Conservation (phyloP, 306 rosid species). For the Geum urbanum region DNA sequence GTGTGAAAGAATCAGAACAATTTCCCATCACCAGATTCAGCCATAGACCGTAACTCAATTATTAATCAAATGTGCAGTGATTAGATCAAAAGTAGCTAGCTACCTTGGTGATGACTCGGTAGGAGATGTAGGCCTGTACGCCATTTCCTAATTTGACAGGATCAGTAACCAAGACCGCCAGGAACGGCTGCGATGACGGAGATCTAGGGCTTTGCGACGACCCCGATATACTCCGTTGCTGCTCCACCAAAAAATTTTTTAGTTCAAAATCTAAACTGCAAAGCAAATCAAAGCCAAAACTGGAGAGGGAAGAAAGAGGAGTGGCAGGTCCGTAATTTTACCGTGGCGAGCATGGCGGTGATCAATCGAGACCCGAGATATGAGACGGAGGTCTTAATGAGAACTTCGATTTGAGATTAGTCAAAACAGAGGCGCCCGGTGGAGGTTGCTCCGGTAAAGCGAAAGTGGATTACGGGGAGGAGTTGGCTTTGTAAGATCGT, state of each 20-base stretch:
- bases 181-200: slow-evolving; percentile 72
- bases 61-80: not conserved
- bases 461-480: slow-evolving; percentile 1
- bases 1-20: not conserved
- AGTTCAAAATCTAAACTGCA: too few species aligned
- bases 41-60: not conserved
- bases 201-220: slow-evolving; percentile 93
- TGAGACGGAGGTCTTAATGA: too few species aligned
- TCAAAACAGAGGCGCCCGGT: not conserved
- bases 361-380: not conserved
- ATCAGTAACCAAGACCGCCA: slow-evolving; percentile 83
- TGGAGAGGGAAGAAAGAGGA: not conserved
- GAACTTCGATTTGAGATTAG: too few species aligned
- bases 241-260: too few species aligned
- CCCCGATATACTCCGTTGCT: slow-evolving; percentile 61
- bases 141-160: slow-evolving; percentile 99
- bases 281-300: not conserved
- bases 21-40: not conserved
- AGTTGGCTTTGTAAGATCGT: not conserved
- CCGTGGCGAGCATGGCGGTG: slow-evolving; percentile 37
- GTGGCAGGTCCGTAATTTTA: slow-evolving; percentile 46
- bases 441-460: not conserved
- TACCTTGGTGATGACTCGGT: slow-evolving; percentile 91
- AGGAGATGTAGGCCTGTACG: slow-evolving; percentile 92
- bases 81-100: not conserved